These are phyloP conservation scores for Gnetum montanum DNA, from an alignment of 75 land plant genomes.

Conservation along the genomic window DNA sequence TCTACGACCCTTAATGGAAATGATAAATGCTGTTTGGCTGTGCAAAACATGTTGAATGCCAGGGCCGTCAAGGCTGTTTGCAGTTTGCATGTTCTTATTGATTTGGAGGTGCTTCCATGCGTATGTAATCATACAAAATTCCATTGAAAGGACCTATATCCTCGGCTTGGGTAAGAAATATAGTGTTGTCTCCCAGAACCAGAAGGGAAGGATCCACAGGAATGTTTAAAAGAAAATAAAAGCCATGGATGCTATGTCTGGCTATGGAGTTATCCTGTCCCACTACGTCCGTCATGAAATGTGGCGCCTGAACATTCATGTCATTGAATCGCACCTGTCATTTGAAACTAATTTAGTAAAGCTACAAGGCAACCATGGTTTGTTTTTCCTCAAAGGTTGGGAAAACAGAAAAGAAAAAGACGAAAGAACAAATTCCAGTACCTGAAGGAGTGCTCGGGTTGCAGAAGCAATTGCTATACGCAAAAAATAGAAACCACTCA, in stretches of 20 bases:
- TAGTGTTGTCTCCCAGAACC: conserved; percentile 35
- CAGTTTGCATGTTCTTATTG: too few species aligned
- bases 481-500: conserved; percentile 28
- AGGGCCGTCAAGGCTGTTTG: too few species aligned
- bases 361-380: background rate
- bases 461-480: conserved; percentile 46
- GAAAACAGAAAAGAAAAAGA: background rate
- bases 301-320: conserved; percentile 14
- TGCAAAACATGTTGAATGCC: too few species aligned
- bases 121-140: conserved; percentile 69
- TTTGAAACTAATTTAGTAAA: background rate
- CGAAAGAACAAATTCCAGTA: background rate
- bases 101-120: conserved; percentile 46
- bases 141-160: conserved; percentile 45
- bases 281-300: conserved; percentile 34
- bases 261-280: conserved; percentile 76
- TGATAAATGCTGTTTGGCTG: too few species aligned
- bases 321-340: conserved; percentile 51
- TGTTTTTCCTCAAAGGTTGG: too few species aligned
- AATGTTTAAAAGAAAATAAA: conserved; percentile 33
- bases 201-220: conserved; percentile 20
- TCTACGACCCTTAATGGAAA: too few species aligned
- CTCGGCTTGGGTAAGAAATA: conserved; percentile 54
- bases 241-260: conserved; percentile 76
- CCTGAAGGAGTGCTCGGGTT: conserved; percentile 28